Percentiles rank a stretch among this genome's conserved stretches.
Conservation (phyloP, 805 yeast genomes). For the Maudiozyma saulgeensis region DNA sequence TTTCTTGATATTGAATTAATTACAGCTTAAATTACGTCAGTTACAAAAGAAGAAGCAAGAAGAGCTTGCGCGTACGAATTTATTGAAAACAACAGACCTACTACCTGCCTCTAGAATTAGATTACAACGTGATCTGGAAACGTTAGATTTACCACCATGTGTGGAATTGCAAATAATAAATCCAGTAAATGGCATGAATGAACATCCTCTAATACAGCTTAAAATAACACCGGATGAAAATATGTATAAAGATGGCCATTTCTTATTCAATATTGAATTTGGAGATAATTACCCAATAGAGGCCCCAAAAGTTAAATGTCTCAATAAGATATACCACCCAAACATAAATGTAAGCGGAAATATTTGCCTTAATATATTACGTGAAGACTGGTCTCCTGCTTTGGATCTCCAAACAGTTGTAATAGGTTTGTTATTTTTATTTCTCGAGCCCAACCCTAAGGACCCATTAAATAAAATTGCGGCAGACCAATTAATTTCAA, state of each 20-base stretch:
- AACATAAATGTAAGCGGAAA: slow-evolving; percentile 87
- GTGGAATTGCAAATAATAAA: slow-evolving; percentile 7
- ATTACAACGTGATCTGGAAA: slow-evolving; percentile 18
- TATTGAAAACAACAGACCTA: not conserved
- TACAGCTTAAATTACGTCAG: slow-evolving; percentile 21
- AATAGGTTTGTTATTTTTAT: slow-evolving; percentile 76
- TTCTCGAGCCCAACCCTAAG: slow-evolving; percentile 81
- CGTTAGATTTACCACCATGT: slow-evolving; percentile 20
- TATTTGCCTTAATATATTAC: slow-evolving; percentile 78
- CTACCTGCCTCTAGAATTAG: slow-evolving; percentile 17
- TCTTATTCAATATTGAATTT: slow-evolving; percentile 57
- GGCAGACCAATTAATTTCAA: slow-evolving; percentile 46
- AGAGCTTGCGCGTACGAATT: not conserved
- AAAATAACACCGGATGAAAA: slow-evolving; percentile 24
- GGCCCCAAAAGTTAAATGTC: slow-evolving; percentile 76
- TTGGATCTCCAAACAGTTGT: slow-evolving; percentile 70
- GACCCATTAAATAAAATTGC: slow-evolving; percentile 93
- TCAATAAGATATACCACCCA: slow-evolving; percentile 78
- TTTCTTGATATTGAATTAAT: not conserved
- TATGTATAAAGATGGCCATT: slow-evolving; percentile 19
- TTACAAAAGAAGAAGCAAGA: slow-evolving; percentile 17
- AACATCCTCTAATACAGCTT: slow-evolving; percentile 12
- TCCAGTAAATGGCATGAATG: slow-evolving; percentile 4
- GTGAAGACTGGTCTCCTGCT: slow-evolving; percentile 97
- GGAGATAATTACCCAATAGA: slow-evolving; percentile 79